These are phyloP conservation scores for Lophiostoma macrostomum DNA, from an alignment of 495 filamentous ascomycete genomes.

Conservation along the genomic window DNA sequence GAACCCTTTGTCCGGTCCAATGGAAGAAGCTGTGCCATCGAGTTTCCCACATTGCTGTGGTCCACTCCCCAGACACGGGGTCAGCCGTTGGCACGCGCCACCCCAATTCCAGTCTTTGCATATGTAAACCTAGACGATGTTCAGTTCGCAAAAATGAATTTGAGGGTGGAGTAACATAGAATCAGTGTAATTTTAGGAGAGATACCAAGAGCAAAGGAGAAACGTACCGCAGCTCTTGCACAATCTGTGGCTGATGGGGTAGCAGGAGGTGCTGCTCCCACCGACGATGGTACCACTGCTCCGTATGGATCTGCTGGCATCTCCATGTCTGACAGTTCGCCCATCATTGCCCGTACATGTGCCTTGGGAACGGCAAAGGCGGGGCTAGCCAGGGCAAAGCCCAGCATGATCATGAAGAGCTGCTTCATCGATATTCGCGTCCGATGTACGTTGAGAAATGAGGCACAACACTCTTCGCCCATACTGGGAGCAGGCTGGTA, in stretches of 20 bases:
- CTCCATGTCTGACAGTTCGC: no score
- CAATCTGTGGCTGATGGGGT: not conserved
- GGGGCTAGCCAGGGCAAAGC: no score
- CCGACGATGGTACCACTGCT: not conserved
- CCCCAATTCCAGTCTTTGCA: constrained; percentile 15
- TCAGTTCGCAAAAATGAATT: not conserved
- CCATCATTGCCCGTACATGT: no score
- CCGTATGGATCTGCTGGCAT: not conserved
- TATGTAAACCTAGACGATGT: constrained; percentile 8
- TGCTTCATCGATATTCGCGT: no score
- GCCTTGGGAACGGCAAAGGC: no score
- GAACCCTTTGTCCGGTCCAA: constrained; percentile 6
- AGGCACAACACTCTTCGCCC: no score
- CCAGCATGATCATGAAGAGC: no score
- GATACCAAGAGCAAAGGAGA: not conserved
- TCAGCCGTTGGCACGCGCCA: not conserved
- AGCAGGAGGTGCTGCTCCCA: not conserved
- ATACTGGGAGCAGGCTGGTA: no score
- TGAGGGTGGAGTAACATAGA: not conserved
- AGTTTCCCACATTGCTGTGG: not conserved
- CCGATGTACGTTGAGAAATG: no score
- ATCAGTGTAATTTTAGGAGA: not conserved
- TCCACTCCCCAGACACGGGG: not conserved
- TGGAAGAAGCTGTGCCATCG: constrained; percentile 1
- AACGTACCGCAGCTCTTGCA: not conserved